These are phyloP conservation scores for Pichia exigua DNA, from an alignment of 805 yeast genomes.

Conservation along the genomic window DNA sequence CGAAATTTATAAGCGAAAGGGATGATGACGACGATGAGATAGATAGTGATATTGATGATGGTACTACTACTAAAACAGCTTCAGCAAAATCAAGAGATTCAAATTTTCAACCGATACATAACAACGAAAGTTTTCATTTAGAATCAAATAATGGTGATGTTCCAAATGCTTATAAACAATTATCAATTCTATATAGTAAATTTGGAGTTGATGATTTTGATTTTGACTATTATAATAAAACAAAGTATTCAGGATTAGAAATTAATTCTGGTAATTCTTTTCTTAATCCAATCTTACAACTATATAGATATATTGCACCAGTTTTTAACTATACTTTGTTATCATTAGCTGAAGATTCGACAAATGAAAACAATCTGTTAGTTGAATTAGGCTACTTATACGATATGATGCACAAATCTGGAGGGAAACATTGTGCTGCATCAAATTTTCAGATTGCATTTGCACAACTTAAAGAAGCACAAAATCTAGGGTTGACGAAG, in stretches of 20 bases:
- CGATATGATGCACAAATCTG: conserved; percentile 84
- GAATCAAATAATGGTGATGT: conserved; percentile 32
- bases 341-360: conserved; percentile 46
- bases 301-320: conserved; percentile 70
- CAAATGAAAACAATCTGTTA: conserved; percentile 43
- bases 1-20: conserved; percentile 58
- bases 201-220: conserved; percentile 95
- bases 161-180: conserved; percentile 69
- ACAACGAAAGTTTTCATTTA: conserved; percentile 24
- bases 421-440: conserved; percentile 72
- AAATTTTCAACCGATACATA: background rate
- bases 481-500: conserved; percentile 44
- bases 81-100: background rate
- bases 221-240: conserved; percentile 73
- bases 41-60: conserved; percentile 11
- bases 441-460: conserved; percentile 63
- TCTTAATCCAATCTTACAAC: conserved; percentile 70
- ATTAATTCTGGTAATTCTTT: conserved; percentile 74
- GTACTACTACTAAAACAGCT: background rate
- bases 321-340: conserved; percentile 57
- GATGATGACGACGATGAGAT: conserved; percentile 21
- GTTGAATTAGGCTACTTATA: conserved; percentile 82
- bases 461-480: conserved; percentile 42
- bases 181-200: conserved; percentile 73
- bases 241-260: conserved; percentile 78